Evolutionary conservation across 106 monocot species (phyloP).

Genomic region (Dioscorea zingiberensis): DNA sequence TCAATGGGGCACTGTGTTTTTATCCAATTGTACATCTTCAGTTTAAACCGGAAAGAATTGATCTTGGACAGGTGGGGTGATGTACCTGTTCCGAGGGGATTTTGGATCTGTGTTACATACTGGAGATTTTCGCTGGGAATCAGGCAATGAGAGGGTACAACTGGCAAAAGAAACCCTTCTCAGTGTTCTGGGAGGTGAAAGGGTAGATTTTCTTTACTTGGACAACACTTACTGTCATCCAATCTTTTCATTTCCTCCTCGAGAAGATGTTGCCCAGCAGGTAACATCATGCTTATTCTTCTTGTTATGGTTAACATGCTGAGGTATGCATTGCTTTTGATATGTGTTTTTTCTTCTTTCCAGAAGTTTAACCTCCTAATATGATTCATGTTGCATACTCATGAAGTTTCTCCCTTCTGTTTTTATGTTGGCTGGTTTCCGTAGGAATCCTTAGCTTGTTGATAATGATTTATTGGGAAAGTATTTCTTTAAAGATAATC

Average conservation of each 20-base stretch:
- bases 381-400: background rate
- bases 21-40: background rate
- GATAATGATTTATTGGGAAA: background rate
- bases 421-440: background rate
- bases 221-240: constrained; percentile 90
- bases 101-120: constrained; percentile 73
- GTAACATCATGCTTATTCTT: constrained; percentile 13
- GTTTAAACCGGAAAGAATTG: background rate
- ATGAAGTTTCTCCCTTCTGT: background rate
- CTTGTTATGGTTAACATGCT: background rate
- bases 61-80: constrained; percentile 56
- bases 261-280: constrained; percentile 60
- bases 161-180: constrained; percentile 43
- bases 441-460: too few relatives aligned
- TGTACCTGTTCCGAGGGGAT: constrained; percentile 82
- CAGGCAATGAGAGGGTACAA: constrained; percentile 31
- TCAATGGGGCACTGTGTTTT: background rate
- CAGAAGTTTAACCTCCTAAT: too few relatives aligned
- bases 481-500: background rate
- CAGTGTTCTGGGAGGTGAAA: constrained; percentile 47
- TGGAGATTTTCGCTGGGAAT: constrained; percentile 89
- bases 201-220: constrained; percentile 59
- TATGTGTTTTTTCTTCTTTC: background rate
- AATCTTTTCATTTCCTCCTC: constrained; percentile 63
- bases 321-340: background rate